Evolutionary conservation across 208 protist species (phyloP).

Genomic region (Vickermania ingenoplastis): DNA sequence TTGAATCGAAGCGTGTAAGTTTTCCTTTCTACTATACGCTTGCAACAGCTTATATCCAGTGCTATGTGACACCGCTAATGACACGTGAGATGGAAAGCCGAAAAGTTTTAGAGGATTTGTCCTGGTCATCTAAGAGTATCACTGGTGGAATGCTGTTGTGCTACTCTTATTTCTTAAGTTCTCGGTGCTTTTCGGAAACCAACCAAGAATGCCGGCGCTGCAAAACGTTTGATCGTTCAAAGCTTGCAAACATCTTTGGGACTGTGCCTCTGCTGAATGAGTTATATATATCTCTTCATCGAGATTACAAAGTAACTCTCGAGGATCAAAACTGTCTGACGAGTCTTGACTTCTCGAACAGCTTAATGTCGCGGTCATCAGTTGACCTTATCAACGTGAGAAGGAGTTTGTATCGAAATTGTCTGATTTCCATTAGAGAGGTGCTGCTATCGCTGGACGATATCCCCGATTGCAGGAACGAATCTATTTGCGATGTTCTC

Average conservation of each 20-base stretch:
- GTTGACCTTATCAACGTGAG: constrained; percentile 34
- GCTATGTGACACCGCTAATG: constrained; percentile 27
- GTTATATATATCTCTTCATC: constrained; percentile 21
- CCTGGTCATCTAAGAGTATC: constrained; percentile 30
- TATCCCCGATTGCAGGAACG: constrained; percentile 32
- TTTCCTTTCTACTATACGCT: constrained; percentile 45
- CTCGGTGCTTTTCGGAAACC: constrained; percentile 13
- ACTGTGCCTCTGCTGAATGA: constrained; percentile 40
- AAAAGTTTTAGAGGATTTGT: constrained; percentile 22
- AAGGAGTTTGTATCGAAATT: constrained; percentile 51
- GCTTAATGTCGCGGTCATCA: constrained; percentile 14
- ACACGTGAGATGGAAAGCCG: constrained; percentile 11
- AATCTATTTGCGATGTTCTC: constrained; percentile 62
- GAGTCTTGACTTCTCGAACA: constrained; percentile 12
- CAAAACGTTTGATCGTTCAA: constrained; percentile 16
- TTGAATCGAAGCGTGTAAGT: constrained; percentile 12
- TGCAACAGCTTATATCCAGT: constrained; percentile 40
- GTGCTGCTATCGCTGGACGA: constrained; percentile 45
- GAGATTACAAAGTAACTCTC: not conserved
- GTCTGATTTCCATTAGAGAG: constrained; percentile 44
- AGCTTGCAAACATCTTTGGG: constrained; percentile 17
- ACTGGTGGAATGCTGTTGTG: constrained; percentile 29
- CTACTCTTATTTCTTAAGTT: constrained; percentile 18
- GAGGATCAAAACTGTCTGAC: constrained; percentile 6
- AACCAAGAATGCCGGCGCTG: constrained; percentile 19